Evolutionary conservation across 108 stramenopile species (phyloP), one percentile per base, ranked within the genome.

Genomic region (Discostella pseudostelligera): DNA sequence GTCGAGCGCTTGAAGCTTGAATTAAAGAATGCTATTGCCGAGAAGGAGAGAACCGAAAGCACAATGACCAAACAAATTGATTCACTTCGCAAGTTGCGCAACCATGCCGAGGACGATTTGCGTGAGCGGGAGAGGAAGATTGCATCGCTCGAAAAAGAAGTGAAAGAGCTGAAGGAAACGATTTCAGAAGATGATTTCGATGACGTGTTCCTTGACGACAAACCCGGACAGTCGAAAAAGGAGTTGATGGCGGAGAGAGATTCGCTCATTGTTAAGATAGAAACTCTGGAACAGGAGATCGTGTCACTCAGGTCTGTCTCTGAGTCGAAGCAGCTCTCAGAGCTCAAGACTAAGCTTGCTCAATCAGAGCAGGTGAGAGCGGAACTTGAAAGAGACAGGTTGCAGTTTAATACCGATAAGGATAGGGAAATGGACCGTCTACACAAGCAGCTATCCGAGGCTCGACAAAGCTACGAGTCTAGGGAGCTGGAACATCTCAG

Each of bases 371-470:
- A 70, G 32, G 79, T 72, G 56, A 69, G 81, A 65, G 81, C 75
- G 67, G 58, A 62, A 17, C 67, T 79, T 13, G 86, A 89, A 55
- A 77, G 80, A 46, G 81, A 87, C 32, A 42, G 84, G 45, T 60
- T 69, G 0, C 50, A 81, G 9, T 50, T 85, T 8, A 66, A 75
- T 24, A 53, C 67, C 22, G 69, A 76, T 22, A 93, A 87, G 63
- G 85, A 93, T 59, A 72, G 56, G 1, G 71, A 73, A 22, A 86
- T 93, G 43, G 88, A 89, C 56, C 72, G 73, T 25, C 87, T 93
- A 22, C 76, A 81, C 19, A 85, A 65, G 48, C 83, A 84, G 40
- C 66, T 93, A 5, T 56, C 78, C 4, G 74, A 76, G 55, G 51
- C 71, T 24, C 82, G 87, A 43, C 79, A 65, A 36, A 59, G 62